Conservation (phyloP, 495 filamentous ascomycete genomes). For the Penicillium robsamsonii region DNA sequence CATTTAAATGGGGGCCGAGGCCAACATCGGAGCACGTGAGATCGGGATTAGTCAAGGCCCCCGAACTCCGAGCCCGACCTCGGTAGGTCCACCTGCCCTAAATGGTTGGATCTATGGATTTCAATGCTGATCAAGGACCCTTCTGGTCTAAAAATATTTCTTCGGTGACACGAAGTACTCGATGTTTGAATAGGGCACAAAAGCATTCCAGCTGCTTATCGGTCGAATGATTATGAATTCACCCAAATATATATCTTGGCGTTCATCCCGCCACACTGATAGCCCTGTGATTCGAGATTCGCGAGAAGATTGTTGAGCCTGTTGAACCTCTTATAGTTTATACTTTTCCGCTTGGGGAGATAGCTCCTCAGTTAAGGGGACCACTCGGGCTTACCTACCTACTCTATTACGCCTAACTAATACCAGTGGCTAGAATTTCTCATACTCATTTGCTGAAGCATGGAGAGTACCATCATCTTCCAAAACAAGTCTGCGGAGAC, state of each 20-base stretch:
- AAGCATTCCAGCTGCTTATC: too few species aligned
- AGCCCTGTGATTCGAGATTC: background rate
- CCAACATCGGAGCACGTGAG: conserved; percentile 12
- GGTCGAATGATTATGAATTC: background rate
- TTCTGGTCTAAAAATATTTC: background rate
- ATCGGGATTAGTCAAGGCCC: conserved; percentile 1
- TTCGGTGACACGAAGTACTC: background rate
- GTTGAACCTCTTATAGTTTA: background rate
- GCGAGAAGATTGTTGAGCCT: background rate
- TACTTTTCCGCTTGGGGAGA: background rate
- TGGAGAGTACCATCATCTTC: too few species aligned
- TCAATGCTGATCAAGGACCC: background rate
- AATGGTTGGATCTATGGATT: background rate
- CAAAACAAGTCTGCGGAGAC: too few species aligned
- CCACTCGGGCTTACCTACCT: background rate
- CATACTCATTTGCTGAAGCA: too few species aligned
- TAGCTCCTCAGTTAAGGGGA: background rate
- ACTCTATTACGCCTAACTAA: too few species aligned
- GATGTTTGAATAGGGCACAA: background rate
- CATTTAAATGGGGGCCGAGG: conserved; percentile 24
- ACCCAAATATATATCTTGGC: background rate
- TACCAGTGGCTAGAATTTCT: too few species aligned
- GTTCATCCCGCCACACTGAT: background rate
- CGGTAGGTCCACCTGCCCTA: too few species aligned
- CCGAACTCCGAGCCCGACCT: too few species aligned